These are phyloP conservation scores for Asterophora lycoperdoides DNA, from an alignment of 768 basidiomycete genomes.

Conservation along the genomic window DNA sequence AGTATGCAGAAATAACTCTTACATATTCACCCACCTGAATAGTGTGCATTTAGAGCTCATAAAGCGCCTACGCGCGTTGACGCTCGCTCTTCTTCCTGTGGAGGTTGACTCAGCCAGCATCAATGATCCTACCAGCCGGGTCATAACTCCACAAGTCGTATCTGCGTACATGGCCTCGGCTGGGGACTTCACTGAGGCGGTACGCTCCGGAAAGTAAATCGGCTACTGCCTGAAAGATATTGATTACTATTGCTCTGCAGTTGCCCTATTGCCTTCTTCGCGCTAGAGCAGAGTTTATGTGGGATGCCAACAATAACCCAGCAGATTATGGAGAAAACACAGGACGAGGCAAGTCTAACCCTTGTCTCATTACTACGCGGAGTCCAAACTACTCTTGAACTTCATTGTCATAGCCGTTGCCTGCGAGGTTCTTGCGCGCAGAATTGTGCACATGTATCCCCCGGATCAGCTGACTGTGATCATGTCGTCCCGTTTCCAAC, in stretches of 20 bases:
- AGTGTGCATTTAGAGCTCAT: conserved; percentile 59
- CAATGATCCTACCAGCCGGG: conserved; percentile 72
- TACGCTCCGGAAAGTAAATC: conserved; percentile 30
- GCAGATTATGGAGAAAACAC: conserved; percentile 86
- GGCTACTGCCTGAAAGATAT: background rate
- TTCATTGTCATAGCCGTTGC: conserved; percentile 50
- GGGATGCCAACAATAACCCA: conserved; percentile 75
- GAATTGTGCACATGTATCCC: conserved; percentile 67
- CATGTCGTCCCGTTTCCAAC: conserved; percentile 76
- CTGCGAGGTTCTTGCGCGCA: conserved; percentile 80
- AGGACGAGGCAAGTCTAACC: conserved; percentile 55
- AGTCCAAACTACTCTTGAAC: conserved; percentile 1
- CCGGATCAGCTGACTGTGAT: conserved; percentile 61
- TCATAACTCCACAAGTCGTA: conserved; percentile 81
- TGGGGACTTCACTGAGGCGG: conserved; percentile 84
- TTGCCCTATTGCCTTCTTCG: conserved; percentile 79
- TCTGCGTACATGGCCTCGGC: conserved; percentile 73
- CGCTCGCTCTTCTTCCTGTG: conserved; percentile 70
- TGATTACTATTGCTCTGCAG: conserved; percentile 29
- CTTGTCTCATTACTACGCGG: background rate
- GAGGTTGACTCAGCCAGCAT: conserved; percentile 68
- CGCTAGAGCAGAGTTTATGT: conserved; percentile 75
- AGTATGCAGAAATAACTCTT: conserved; percentile 43
- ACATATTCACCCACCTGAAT: background rate
- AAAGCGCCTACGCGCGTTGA: conserved; percentile 73